Base-by-base conservation (phyloP, 2,329 filamentous ascomycete genomes). In the Grosmannia serpens region DNA sequence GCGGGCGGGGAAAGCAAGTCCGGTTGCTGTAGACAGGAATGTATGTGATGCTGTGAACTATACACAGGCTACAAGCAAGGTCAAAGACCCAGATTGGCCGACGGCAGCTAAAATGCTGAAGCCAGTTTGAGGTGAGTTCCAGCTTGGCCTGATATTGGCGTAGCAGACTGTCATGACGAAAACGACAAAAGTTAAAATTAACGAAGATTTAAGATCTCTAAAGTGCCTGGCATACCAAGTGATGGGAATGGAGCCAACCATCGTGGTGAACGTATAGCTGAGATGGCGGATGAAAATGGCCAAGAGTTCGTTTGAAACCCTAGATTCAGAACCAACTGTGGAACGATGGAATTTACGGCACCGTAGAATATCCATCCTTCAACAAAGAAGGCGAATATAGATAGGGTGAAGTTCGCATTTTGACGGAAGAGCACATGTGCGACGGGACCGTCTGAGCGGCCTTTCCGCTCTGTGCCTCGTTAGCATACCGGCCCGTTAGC, bases 341-440 rank as follows among this genome's bases (percentile, higher is more conserved):
- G 76, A 1, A 76, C 76, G 54, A 79, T 68, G 26, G 74, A 74
- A 66, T 79, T 79, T 59, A 80, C 75, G 2, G 77, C 77, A 58
- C 72, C 75, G 67, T 79, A 80, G 65, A 80, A 82, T 58, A 82
- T 79, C 79, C 79, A 83, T 17, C 79, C 79, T 67, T 83, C 79
- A 38, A 82, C 76, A 3, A 76, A 75, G 61, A 82, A 82, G 6
- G 79, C 79, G 64, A 81, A 80, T 11, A 77, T 74, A 2, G 78
- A 75, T 4, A 81, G 73, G 9, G 71, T 74, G 63, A 83, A 82
- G 64, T 83, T 83, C 15, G 75, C 75, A 15, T 79, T 78, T 1
- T 70, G 68, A 33, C 67, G 70, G 68, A 82, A 82, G 70, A 82
- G 81, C 41, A 80, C 73, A 63, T 82, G 79, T 0, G 79, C 78